phyloP scores from a whole-genome alignment of 192 early-diverging fungal species.

The Backusella macrospora region DNA sequence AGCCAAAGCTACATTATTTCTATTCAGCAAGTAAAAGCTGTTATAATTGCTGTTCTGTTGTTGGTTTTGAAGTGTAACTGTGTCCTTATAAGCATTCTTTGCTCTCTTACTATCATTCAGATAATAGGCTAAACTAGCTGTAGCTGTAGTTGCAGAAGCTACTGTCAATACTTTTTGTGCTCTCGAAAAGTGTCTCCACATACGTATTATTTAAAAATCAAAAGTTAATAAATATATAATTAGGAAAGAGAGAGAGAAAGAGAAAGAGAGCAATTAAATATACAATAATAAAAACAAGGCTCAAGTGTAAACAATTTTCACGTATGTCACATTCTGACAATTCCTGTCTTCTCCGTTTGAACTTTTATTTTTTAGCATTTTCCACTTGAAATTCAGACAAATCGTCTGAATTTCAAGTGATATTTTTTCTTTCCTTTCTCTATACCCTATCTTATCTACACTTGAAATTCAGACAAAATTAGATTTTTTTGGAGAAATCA shows the following conservation, averaged over 20 bases:
- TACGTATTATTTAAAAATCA: background rate
- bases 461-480: too few species aligned
- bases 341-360: conserved; percentile 13
- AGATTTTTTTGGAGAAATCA: too few species aligned
- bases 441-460: conserved; percentile 3
- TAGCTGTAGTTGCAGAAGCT: conserved; percentile 19
- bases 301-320: background rate
- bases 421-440: background rate
- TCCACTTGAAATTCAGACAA: conserved; percentile 7
- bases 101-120: background rate
- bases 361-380: conserved; percentile 5
- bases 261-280: background rate
- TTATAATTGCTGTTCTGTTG: background rate
- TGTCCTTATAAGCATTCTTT: background rate
- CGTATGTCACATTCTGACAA: background rate
- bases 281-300: background rate
- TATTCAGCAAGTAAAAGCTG: background rate
- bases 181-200: conserved; percentile 40
- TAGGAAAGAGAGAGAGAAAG: background rate
- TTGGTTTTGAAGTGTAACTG: conserved; percentile 17
- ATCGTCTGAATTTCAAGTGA: background rate
- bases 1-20: conserved; percentile 15
- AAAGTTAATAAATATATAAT: background rate
- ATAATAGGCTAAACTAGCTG: conserved; percentile 23
- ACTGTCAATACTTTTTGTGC: conserved; percentile 32